Base-by-base conservation (phyloP, 1,139 yeast genomes). In the Diutina mesorugosa region DNA sequence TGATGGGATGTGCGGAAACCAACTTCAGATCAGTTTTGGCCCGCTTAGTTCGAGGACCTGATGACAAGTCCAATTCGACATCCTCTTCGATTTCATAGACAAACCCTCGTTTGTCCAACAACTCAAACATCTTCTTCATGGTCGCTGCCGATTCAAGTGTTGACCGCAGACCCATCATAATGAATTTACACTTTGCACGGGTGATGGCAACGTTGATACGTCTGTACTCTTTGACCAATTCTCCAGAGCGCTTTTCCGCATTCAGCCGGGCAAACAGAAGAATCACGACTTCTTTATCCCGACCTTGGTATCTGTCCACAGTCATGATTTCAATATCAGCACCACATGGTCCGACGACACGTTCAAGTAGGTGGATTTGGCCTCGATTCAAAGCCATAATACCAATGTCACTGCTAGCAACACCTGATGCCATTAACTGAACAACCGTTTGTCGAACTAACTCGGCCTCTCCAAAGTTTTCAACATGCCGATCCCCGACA, bases 261-360 rank as follows among this genome's bases (percentile, higher is more conserved):
- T 91, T 93, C 1, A 96, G 85, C 53, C 97, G 75, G 4, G 91
- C 98, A 61, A 93, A 71, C 0, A 98, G 90, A 6, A 95, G 83
- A 2, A 95, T 81, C 14, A 95, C 83, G 63, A 96, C 85, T 56
- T 90, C 95, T 67, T 90, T 93, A 67, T 95, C 99, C 57, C 97
- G 78, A 0, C 99, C 99, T 69, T 95, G 99, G 62, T 87, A 93
- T 61, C 89, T 93, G 68, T 95, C 99, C 0, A 97, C 98, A 0
- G 99, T 95, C 59, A 93, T 72, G 30, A 89, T 78, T 63, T 93
- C 98, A 47, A 93, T 71, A 0, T 74, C 79, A 3, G 69, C 66
- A 0, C 67, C 60, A 48, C 87, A 71, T 16, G 51, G 14, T 16
- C n/a, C 9, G 4, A 47, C n/a, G 35, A 71, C 67, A 14, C 78